These are phyloP conservation scores for Paramecium sexaurelia DNA, from an alignment of 73 alveolate species.

Conservation along the genomic window DNA sequence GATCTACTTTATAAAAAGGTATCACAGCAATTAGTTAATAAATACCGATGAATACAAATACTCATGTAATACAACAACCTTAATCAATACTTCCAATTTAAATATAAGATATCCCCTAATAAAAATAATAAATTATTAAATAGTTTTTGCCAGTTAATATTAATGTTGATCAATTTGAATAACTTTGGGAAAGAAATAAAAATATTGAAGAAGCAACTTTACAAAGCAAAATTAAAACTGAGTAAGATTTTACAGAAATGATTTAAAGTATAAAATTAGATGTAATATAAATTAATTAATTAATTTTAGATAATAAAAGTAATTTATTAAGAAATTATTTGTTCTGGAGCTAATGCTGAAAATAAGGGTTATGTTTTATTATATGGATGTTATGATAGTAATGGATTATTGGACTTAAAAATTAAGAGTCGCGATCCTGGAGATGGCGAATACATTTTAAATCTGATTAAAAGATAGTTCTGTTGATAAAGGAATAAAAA, in stretches of 20 bases:
- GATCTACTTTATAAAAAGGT: background rate
- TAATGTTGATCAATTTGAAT: constrained; percentile 46
- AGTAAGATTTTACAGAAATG: constrained; percentile 58
- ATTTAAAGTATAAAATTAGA: background rate
- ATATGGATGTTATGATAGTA: constrained; percentile 50
- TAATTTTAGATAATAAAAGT: constrained; percentile 37
- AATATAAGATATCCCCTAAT: background rate
- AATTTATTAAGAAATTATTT: constrained; percentile 51
- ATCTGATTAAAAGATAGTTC: background rate
- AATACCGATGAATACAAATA: background rate
- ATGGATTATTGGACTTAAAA: constrained; percentile 40
- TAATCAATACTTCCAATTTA: background rate
- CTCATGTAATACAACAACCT: background rate
- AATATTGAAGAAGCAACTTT: constrained; percentile 19
- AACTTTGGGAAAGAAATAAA: constrained; percentile 43
- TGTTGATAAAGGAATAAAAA: background rate
- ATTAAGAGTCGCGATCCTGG: constrained; percentile 31
- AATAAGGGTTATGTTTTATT: constrained; percentile 37
- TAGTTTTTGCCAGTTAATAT: constrained; percentile 35
- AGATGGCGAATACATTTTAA: background rate
- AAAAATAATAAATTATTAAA: background rate
- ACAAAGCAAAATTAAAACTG: constrained; percentile 31
- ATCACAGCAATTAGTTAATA: background rate
- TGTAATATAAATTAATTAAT: constrained; percentile 3
- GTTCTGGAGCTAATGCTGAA: constrained; percentile 63